Conservation (phyloP, 2,329 filamentous ascomycete species). For the Myriangium duriaei region DNA sequence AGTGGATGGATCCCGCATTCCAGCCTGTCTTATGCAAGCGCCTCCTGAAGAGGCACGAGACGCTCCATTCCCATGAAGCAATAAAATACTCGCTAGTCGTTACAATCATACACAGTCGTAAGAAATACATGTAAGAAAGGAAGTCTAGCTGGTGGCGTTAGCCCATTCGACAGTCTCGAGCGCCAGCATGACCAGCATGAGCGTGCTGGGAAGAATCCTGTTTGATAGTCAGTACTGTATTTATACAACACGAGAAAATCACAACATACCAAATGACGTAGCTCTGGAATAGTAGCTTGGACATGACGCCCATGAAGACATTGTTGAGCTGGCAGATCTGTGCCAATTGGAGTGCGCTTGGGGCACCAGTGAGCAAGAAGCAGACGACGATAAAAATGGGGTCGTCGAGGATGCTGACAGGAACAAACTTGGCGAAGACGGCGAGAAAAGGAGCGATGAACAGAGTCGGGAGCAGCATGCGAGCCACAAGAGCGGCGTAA, state of each 20-base stretch:
- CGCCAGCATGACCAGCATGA: constrained; percentile 80
- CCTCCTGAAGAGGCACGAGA: too few species aligned
- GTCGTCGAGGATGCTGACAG: constrained; percentile 88
- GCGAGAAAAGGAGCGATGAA: constrained; percentile 89
- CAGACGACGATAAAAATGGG: constrained; percentile 97
- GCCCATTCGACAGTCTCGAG: constrained; percentile 92
- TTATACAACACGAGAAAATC: too few species aligned
- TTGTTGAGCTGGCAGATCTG: constrained; percentile 98
- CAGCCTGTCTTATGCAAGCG: too few species aligned
- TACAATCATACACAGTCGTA: too few species aligned
- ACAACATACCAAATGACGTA: constrained; percentile 75
- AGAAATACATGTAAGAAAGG: too few species aligned
- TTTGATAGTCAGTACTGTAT: constrained; percentile 4
- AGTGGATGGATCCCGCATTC: too few species aligned
- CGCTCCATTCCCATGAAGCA: too few species aligned
- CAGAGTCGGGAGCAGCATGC: constrained; percentile 83
- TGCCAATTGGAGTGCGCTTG: constrained; percentile 83
- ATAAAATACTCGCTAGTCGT: too few species aligned
- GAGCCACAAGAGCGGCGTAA: constrained; percentile 69
- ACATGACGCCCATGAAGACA: constrained; percentile 92
- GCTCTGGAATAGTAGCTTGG: constrained; percentile 84
- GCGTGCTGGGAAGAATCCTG: constrained; percentile 86
- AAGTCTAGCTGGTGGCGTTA: too few species aligned
- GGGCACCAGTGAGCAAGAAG: constrained; percentile 88
- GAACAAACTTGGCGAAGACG: constrained; percentile 75